phyloP scores from a whole-genome alignment of 1,284 basidiomycete genomes.

The Austroboletus olivaceoglutinosus region DNA sequence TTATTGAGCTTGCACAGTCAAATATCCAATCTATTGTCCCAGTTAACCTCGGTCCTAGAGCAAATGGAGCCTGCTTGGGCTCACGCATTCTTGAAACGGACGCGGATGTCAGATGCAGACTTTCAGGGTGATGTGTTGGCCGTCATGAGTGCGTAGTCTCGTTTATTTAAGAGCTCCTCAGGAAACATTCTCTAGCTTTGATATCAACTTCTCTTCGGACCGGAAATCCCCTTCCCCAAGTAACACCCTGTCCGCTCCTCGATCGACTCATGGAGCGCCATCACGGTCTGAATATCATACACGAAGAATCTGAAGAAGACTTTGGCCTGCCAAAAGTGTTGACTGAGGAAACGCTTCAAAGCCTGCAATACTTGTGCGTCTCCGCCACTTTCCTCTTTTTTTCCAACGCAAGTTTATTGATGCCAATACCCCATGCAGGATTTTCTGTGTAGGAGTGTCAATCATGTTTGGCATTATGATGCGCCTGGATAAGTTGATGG shows the following conservation, averaged over 20 bases:
- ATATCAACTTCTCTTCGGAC: constrained; percentile 72
- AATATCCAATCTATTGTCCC: constrained; percentile 59
- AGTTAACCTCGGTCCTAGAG: constrained; percentile 62
- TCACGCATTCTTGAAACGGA: constrained; percentile 71
- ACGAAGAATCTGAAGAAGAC: constrained; percentile 65
- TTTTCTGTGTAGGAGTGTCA: constrained; percentile 73
- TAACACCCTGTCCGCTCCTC: constrained; percentile 80
- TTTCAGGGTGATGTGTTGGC: constrained; percentile 84
- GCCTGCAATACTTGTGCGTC: constrained; percentile 68
- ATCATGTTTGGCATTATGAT: constrained; percentile 66
- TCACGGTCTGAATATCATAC: constrained; percentile 62
- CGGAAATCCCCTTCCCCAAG: constrained; percentile 77
- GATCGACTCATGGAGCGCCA: constrained; percentile 68
- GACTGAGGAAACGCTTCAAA: constrained; percentile 62
- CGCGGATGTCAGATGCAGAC: constrained; percentile 73
- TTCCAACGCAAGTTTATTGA: neutral
- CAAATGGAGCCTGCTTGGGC: constrained; percentile 72
- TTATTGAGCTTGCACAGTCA: constrained; percentile 41
- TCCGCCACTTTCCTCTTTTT: neutral
- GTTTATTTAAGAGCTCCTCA: neutral
- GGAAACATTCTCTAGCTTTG: constrained; percentile 45
- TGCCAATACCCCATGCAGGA: constrained; percentile 37
- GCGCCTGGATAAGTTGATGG: constrained; percentile 68
- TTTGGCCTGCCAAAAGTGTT: constrained; percentile 64
- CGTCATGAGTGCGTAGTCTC: constrained; percentile 59